Base-by-base conservation (phyloP, 306 rosid genomes). In the Gastrolobium villosum region DNA sequence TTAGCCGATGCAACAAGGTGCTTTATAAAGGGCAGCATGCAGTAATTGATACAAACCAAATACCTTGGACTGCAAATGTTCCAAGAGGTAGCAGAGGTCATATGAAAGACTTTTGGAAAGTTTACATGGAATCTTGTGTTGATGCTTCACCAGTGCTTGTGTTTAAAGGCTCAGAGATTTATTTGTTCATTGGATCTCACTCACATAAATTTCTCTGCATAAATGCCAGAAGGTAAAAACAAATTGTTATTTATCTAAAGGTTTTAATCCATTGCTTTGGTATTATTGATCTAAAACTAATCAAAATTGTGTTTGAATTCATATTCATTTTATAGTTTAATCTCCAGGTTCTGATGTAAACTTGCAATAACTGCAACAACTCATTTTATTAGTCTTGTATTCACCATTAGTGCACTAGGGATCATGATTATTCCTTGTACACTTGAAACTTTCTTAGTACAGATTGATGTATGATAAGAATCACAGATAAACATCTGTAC, bases 131-230 rank as follows among this genome's bases (percentile, higher is more conserved):
- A 70, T 94, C 97, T 46, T 94, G 98, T 84, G 96, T 94, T 78
- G 98, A 92, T 80, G 98, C 97, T 70, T 94, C 98, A 28, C 95
- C 98, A n/a, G 56, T 90, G 75, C 75, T 94, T 76, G 92, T 92
- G 72, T 82, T 81, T 59, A 87, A 81, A 79, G 88, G 81, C 83
- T 52, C 81, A 28, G 84, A 88, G 45, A 60, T 86, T 73, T 90
- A 81, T 82, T 84, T 94, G 78, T 90, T 92, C 80, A 85, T 94
- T 83, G 97, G 97, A 82, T 92, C 98, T 69, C 98, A 90, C 90
- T 90, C 98, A 0, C 86, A 82, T 74, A 93, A 90, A 75, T 94
- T 94, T 88, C 49, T 87, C 44, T 94, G 98, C 72, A 75, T 94
- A 73, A 83, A 92, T 84, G 96, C 91, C 66, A 81, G 79, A 88